Evolutionary conservation across 371 early-diverging fungal genomes (phyloP).

Genomic region (Mortierella sp.): DNA sequence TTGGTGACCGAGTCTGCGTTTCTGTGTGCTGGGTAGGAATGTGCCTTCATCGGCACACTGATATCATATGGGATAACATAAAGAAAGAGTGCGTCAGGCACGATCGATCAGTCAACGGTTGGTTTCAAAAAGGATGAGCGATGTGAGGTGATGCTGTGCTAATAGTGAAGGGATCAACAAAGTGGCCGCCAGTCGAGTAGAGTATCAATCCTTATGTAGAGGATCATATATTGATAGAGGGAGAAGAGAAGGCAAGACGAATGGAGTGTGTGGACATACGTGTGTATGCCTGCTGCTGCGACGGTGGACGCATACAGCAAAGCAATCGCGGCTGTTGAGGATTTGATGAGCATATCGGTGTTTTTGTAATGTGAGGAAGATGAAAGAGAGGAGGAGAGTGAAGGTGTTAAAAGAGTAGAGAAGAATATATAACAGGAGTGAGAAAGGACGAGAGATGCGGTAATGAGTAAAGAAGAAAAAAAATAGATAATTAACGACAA

Average conservation of each 20-base stretch:
- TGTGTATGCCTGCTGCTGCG: constrained; percentile 18
- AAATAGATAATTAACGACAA: background rate
- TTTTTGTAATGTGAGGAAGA: no score
- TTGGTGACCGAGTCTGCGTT: constrained; percentile 23
- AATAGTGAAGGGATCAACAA: background rate
- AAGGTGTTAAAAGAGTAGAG: background rate
- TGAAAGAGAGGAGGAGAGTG: background rate
- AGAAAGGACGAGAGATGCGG: background rate
- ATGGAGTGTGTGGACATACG: constrained; percentile 22
- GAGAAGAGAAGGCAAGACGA: background rate
- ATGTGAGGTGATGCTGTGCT: background rate
- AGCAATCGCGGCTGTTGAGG: background rate
- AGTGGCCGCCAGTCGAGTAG: background rate
- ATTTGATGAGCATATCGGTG: constrained; percentile 13
- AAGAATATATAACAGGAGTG: background rate
- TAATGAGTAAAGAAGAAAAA: background rate
- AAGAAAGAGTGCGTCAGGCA: background rate
- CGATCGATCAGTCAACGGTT: background rate
- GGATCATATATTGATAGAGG: background rate
- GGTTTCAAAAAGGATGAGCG: background rate
- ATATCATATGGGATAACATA: no score
- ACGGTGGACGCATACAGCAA: constrained; percentile 8
- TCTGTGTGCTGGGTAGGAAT: constrained; percentile 11
- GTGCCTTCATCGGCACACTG: constrained; percentile 27
- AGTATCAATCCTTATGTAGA: background rate